Conservation (phyloP, 371 early-diverging fungal species). For the Umbelopsis sp. region DNA sequence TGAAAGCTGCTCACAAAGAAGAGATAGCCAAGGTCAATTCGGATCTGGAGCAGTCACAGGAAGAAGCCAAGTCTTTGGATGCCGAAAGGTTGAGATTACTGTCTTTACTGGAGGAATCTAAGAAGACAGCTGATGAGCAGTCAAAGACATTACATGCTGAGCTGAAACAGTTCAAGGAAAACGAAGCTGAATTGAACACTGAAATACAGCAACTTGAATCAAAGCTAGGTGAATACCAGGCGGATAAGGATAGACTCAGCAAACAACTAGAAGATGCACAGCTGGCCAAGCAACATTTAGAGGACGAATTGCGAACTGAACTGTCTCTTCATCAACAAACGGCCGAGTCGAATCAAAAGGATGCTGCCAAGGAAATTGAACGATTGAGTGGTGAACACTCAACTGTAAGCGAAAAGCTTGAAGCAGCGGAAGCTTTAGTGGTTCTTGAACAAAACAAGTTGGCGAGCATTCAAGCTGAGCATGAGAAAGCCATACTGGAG, state of each 20-base stretch:
- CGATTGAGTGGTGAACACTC: conserved; percentile 4
- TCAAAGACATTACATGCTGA: not conserved
- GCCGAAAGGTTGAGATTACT: not conserved
- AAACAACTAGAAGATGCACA: not conserved
- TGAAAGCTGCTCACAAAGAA: not conserved
- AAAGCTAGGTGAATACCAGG: not conserved
- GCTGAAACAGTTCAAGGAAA: not conserved
- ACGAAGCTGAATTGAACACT: not conserved
- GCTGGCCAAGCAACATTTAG: not conserved
- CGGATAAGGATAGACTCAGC: not conserved
- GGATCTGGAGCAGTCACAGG: not conserved
- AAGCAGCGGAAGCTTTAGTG: not conserved
- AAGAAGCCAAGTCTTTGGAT: not conserved
- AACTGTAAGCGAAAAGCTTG: not conserved
- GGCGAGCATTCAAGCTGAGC: not conserved
- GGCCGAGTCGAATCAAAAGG: not conserved
- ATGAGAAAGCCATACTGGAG: not conserved
- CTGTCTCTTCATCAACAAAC: not conserved
- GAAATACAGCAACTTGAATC: not conserved
- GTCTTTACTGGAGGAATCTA: not conserved
- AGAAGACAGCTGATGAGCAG: not conserved
- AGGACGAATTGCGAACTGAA: not conserved
- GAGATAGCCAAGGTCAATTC: not conserved
- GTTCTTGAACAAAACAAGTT: conserved; percentile 12
- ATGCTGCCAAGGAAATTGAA: not conserved